Percentiles rank a stretch among this genome's conserved stretches.
These are phyloP conservation scores for Candida tropicalis DNA, from an alignment of 1,139 yeast species.

Conservation along the genomic window DNA sequence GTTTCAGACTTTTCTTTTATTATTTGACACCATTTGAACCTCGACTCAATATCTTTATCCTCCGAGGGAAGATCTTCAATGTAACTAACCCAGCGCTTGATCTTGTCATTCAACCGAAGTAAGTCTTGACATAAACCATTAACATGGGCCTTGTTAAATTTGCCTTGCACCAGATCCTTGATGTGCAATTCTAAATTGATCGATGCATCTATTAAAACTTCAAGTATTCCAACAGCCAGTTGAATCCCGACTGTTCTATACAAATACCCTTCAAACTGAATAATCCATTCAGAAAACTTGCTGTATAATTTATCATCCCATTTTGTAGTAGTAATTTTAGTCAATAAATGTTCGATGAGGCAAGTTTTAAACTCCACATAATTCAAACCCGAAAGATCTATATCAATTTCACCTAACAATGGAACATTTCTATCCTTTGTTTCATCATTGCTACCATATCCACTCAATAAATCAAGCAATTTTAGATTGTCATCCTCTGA, in stretches of 20 bases:
- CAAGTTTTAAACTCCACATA: constrained; percentile 49
- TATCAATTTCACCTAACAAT: constrained; percentile 9
- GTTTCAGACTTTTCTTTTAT: constrained; percentile 35
- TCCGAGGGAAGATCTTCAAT: constrained; percentile 18
- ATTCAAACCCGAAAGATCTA: constrained; percentile 30
- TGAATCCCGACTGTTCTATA: constrained; percentile 3
- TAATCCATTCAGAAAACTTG: constrained; percentile 35
- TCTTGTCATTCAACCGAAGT: constrained; percentile 37
- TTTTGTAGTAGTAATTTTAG: constrained; percentile 22
- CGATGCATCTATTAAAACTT: constrained; percentile 56
- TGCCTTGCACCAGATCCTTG: constrained; percentile 22
- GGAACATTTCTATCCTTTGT: constrained; percentile 9
- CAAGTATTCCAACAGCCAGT: constrained; percentile 44
- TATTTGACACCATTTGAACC: constrained; percentile 41
- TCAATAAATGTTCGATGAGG: constrained; percentile 44
- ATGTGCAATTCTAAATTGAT: constrained; percentile 35
- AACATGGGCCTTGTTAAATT: constrained; percentile 17
- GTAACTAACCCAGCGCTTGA: constrained; percentile 39
- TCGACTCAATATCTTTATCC: constrained; percentile 9
- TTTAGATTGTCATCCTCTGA: constrained; percentile 37
- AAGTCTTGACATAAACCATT: constrained; percentile 38
- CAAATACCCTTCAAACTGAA: constrained; percentile 31
- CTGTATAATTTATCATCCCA: constrained; percentile 30
- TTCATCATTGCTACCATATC: constrained; percentile 31
- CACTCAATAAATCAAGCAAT: constrained; percentile 40